Evolutionary conservation across 148 eudicot genomes (phyloP), one percentile per base, ranked within the genome.

Genomic region (Rhododendron molle): DNA sequence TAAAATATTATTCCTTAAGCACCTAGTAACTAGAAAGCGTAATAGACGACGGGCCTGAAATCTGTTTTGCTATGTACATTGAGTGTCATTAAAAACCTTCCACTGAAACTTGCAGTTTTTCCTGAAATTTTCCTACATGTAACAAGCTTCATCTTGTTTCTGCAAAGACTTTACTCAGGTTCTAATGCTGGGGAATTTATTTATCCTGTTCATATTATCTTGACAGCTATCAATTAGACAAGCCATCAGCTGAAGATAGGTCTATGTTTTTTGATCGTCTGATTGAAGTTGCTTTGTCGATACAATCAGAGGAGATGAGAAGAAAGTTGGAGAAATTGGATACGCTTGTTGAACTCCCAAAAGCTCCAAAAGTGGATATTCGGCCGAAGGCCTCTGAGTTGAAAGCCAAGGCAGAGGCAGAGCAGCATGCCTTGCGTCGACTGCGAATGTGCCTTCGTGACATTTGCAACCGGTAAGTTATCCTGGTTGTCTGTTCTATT

Each of bases 361-460:
- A 94, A 89, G 99, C 96, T 67, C 99, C 99, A 86, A 95, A 93
- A 87, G 93, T 95, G 89, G 91, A 81, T 30, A 85, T 91, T 82
- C 96, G 93, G 67, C 98, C 98, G 10, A 97, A 97, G 89, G 92
- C 89, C 83, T 95, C 98, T 81, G 99, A 97, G 86, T 86, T 97
- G 82, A 94, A 93, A 89, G 92, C 98, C 82, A 97, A 95, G 90
- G 95, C 93, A 82, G 99, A 97, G 92, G 96, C 98, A 30, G 96
- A 97, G 93, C 96, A 94, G 82, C 99, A 97, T 84, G 98, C 96
- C 43, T 94, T 97, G 81, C 98, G 99, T 49, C 93, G 98, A 86
- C 80, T 94, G 92, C 94, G 99, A 54, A 97, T 97, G 99, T 97
- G 99, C 85, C 95, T 97, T 76, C 98, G 99, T 81, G 99, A 97